Evolutionary conservation across 495 filamentous ascomycete species (phyloP).

Genomic region (Neurospora sp.): DNA sequence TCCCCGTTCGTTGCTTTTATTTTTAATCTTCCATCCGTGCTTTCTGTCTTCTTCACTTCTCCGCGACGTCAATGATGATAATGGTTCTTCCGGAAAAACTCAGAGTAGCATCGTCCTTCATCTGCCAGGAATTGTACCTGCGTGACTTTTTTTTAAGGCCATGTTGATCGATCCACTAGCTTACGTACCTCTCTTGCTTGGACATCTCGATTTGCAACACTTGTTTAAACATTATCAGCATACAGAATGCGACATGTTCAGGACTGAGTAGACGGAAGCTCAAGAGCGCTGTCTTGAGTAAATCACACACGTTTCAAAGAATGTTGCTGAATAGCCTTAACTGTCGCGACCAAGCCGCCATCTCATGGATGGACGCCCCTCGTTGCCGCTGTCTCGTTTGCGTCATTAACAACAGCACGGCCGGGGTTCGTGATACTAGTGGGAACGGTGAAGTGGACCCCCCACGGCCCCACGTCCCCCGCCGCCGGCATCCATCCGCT

Average conservation of each 20-base stretch:
- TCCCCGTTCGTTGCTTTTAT: not conserved
- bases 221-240: not conserved
- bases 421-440: not conserved
- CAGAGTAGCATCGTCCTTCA: not conserved
- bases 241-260: not conserved
- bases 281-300: not conserved
- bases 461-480: not conserved
- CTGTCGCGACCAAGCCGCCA: not conserved
- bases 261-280: not conserved
- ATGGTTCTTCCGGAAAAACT: not conserved
- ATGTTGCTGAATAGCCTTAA: rapidly evolving
- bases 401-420: not conserved
- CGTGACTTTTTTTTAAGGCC: not conserved
- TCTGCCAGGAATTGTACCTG: not conserved
- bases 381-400: not conserved
- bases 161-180: not conserved
- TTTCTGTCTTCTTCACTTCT: not conserved
- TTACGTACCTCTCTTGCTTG: not conserved
- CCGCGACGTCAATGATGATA: not conserved
- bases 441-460: not conserved
- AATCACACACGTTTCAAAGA: not conserved
- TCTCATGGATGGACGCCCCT: not conserved
- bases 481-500: not conserved
- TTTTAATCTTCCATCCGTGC: not conserved
- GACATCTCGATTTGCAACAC: not conserved